A percentile compares a stretch with the other conserved stretches of the same genome.
Evolutionary conservation across 305 asterid genomes (phyloP).

Genomic region (Fraxinus platypoda): DNA sequence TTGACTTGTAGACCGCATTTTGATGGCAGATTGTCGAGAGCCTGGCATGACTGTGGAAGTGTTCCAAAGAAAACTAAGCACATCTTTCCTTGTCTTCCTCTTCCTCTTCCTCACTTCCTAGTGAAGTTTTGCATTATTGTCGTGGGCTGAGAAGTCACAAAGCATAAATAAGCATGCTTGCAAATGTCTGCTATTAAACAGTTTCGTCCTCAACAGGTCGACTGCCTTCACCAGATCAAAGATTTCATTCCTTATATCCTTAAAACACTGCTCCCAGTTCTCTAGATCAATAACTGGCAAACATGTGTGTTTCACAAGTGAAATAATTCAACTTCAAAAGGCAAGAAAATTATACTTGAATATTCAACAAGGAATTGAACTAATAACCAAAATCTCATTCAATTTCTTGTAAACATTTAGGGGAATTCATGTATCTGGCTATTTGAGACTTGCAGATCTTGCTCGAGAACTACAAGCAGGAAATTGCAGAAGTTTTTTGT

Average conservation of each 20-base stretch:
- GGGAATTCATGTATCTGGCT: neutral
- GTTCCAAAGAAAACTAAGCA: neutral
- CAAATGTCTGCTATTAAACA: neutral
- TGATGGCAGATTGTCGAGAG: neutral
- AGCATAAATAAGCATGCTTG: neutral
- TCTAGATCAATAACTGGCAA: neutral
- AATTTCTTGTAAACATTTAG: neutral
- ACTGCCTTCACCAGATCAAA: neutral
- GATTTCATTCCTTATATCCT: neutral
- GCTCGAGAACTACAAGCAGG: conserved; percentile 1
- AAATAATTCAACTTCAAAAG: neutral
- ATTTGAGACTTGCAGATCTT: neutral
- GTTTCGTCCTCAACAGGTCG: neutral
- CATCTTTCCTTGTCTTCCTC: neutral
- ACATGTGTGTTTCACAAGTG: neutral
- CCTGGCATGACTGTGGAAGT: neutral
- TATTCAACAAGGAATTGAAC: neutral
- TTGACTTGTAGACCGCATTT: neutral
- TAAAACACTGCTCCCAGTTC: neutral
- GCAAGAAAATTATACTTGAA: neutral
- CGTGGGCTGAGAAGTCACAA: neutral
- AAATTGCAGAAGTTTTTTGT: conserved; percentile 1
- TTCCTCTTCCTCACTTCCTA: neutral
- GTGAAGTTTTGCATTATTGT: neutral
- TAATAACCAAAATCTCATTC: neutral